Base-by-base conservation (phyloP, 306 rosid genomes). In the Acacia acuminata region DNA sequence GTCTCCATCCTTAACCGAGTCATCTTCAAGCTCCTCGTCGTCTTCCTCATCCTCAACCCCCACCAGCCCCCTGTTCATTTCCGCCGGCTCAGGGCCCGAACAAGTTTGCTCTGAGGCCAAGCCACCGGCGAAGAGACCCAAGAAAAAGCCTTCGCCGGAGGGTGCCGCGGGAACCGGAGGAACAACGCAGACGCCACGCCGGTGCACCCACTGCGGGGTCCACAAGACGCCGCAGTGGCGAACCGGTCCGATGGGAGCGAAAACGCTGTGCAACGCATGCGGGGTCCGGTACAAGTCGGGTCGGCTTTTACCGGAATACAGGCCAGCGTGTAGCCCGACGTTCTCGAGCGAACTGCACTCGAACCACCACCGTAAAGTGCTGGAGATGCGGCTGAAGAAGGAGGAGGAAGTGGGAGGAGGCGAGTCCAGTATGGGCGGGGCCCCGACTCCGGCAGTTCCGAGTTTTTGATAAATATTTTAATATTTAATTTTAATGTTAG, bases 151-250 rank as follows among this genome's bases (percentile, higher is more conserved):
- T 3, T 9, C 76, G 4, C 50, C 61, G 0, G 88, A 85, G 25
- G 40, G 6, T n/a, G 14, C 6, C 7, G 3, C 22, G 7, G 77
- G 73, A 42, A 2, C 74, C 40, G 80, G 67, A 1, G 17, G 19
- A 25, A 56, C 76, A 20, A 76, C 47, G 50, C 93, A 77, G 84
- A 66, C 91, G 13, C 86, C 92, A 0, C 90, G 98, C 9, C 91
- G 99, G 75, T 96, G 99, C 87, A 91, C 90, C 79, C 99, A 96
- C 79, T 93, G 99, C 79, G 99, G 99, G 2, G 99, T 96, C 0
- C 98, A 94, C 84, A 96, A 90, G 85, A 96, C 99, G 25, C 99
- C 99, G 1, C 99, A 96, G 89, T 96, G 99, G 99, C 79, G 99
- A 78, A 85, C 97, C 32, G 99, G 99, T 0, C 99, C 99, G 0